A percentile compares a stretch with the other conserved stretches of the same genome.
These are phyloP conservation scores for Cucurbita pepo DNA, from an alignment of 306 rosid species.

Conservation along the genomic window DNA sequence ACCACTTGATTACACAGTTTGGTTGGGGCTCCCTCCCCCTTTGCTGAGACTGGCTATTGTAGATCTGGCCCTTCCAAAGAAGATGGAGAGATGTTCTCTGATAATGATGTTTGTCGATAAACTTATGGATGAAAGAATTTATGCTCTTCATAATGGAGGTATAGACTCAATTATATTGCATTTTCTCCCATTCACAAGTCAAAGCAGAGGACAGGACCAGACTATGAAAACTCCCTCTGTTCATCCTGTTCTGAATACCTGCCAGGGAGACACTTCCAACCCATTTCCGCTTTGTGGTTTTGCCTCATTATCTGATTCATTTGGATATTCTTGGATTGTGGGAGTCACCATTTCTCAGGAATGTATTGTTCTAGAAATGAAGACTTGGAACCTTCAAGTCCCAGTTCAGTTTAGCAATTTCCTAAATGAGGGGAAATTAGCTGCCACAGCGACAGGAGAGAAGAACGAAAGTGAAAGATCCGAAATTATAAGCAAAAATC, in stretches of 20 bases:
- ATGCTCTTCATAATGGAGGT: slow-evolving; percentile 77
- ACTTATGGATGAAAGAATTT: slow-evolving; percentile 74
- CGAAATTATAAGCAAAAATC: slow-evolving; percentile 71
- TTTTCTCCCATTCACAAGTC: slow-evolving; percentile 91
- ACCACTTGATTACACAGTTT: slow-evolving; percentile 51
- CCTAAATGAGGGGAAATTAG: slow-evolving; percentile 20
- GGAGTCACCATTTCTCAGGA: slow-evolving; percentile 57
- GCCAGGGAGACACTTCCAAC: slow-evolving; percentile 53
- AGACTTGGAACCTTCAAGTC: slow-evolving; percentile 61
- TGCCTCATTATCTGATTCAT: slow-evolving; percentile 80
- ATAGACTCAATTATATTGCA: slow-evolving; percentile 89
- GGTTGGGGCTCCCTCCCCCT: slow-evolving; percentile 80
- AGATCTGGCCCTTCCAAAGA: slow-evolving; percentile 73
- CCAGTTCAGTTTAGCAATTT: slow-evolving; percentile 37
- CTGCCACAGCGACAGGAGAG: slow-evolving; percentile 12
- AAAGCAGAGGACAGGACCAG: slow-evolving; percentile 53
- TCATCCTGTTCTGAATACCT: slow-evolving; percentile 71
- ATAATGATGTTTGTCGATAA: slow-evolving; percentile 58
- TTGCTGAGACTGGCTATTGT: slow-evolving; percentile 73
- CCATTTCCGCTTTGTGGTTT: slow-evolving; percentile 59
- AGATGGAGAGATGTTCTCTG: slow-evolving; percentile 34
- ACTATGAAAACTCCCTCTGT: slow-evolving; percentile 78
- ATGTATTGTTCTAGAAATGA: slow-evolving; percentile 77
- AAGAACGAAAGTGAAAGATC: slow-evolving; percentile 34
- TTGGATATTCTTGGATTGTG: slow-evolving; percentile 92